Evolutionary conservation across 768 basidiomycete genomes (phyloP).

Genomic region (Mycena venus): DNA sequence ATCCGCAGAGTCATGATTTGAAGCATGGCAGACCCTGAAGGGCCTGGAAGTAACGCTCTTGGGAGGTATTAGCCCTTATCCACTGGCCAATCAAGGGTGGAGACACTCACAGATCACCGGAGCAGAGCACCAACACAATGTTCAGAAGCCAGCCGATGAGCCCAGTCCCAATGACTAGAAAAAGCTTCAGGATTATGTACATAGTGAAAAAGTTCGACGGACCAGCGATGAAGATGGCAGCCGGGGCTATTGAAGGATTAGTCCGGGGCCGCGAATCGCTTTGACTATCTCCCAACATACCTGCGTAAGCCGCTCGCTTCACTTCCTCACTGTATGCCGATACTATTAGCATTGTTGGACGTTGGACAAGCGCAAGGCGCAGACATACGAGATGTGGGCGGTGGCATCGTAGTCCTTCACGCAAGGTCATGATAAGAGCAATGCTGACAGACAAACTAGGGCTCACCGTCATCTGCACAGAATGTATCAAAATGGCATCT

Average conservation of each 20-base stretch:
- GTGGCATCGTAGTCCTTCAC: slow-evolving; percentile 83
- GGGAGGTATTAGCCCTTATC: slow-evolving; percentile 11
- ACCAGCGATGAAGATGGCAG: slow-evolving; percentile 46
- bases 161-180: slow-evolving; percentile 77
- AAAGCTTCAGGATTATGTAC: not conserved
- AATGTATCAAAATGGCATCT: slow-evolving; percentile 8
- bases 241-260: slow-evolving; percentile 35
- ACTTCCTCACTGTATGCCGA: slow-evolving; percentile 75
- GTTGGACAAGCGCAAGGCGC: not conserved
- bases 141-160: slow-evolving; percentile 90
- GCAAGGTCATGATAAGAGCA: not conserved
- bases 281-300: slow-evolving; percentile 44
- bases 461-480: slow-evolving; percentile 68
- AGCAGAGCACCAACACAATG: slow-evolving; percentile 88
- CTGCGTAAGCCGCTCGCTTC: slow-evolving; percentile 82
- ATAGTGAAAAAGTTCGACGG: not conserved
- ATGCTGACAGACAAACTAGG: not conserved
- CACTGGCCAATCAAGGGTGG: not conserved
- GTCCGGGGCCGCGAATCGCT: not conserved
- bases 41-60: slow-evolving; percentile 75
- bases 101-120: slow-evolving; percentile 74
- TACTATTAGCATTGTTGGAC: slow-evolving; percentile 15
- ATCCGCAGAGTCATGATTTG: slow-evolving; percentile 84
- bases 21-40: slow-evolving; percentile 80
- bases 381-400: slow-evolving; percentile 82